Percentiles rank a stretch among this genome's conserved stretches.
Evolutionary conservation across 2,329 filamentous ascomycete genomes (phyloP).

Genomic region (Orbilia ellipsospora): DNA sequence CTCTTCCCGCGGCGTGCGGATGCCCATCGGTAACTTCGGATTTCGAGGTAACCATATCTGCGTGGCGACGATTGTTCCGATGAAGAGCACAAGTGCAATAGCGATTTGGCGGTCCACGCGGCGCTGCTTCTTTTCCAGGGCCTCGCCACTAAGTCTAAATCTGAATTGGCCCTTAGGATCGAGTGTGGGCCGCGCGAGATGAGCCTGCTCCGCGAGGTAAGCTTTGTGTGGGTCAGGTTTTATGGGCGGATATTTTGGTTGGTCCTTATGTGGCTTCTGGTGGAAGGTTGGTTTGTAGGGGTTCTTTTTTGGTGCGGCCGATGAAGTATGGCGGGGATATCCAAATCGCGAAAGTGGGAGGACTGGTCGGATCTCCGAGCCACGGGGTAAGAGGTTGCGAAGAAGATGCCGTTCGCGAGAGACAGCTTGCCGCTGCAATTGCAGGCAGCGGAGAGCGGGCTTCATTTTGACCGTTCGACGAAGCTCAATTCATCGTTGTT

Average conservation of each 20-base stretch:
- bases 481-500: neutral
- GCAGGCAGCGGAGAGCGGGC: slow-evolving; percentile 44
- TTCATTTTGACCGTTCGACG: slow-evolving; percentile 30
- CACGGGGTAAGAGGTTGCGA: slow-evolving; percentile 25
- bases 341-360: slow-evolving; percentile 15
- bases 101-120: slow-evolving; percentile 42
- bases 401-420: slow-evolving; percentile 35
- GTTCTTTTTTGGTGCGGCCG: slow-evolving; percentile 6
- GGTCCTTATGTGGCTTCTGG: slow-evolving; percentile 8
- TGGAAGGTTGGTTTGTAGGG: slow-evolving; percentile 22
- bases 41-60: slow-evolving; percentile 51
- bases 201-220: slow-evolving; percentile 37
- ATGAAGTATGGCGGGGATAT: slow-evolving; percentile 40
- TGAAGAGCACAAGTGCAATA: slow-evolving; percentile 22
- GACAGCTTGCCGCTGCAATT: slow-evolving; percentile 36
- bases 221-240: slow-evolving; percentile 46
- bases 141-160: slow-evolving; percentile 19
- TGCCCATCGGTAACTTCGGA: slow-evolving; percentile 27
- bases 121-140: slow-evolving; percentile 35
- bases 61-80: slow-evolving; percentile 44
- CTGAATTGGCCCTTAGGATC: slow-evolving; percentile 39
- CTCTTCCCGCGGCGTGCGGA: neutral
- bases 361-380: slow-evolving; percentile 4
- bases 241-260: slow-evolving; percentile 47
- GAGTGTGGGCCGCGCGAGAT: slow-evolving; percentile 33